These are phyloP conservation scores for Irpex lacteus DNA, from an alignment of 1,284 basidiomycete species.

Conservation along the genomic window DNA sequence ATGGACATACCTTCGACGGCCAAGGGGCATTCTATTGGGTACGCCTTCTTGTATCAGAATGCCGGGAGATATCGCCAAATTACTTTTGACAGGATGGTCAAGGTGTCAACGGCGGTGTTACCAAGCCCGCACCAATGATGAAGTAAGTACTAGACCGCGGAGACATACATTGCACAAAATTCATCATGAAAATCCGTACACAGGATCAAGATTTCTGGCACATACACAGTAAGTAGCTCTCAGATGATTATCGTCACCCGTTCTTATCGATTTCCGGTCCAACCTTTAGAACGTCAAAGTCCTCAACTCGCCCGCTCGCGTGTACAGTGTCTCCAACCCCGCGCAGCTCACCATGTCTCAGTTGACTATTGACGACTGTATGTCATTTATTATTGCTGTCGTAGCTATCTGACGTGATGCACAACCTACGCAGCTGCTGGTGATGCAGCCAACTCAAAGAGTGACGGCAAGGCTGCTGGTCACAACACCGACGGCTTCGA, in stretches of 20 bases:
- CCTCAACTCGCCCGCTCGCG: conserved; percentile 36
- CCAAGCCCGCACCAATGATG: conserved; percentile 38
- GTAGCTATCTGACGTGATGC: neutral
- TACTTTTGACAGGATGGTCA: conserved; percentile 31
- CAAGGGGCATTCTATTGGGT: conserved; percentile 39
- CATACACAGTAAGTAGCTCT: conserved; percentile 34
- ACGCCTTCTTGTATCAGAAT: neutral
- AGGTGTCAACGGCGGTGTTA: conserved; percentile 35
- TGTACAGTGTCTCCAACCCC: conserved; percentile 34
- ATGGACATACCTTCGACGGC: conserved; percentile 38
- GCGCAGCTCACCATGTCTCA: conserved; percentile 28
- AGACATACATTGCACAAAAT: neutral
- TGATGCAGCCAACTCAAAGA: conserved; percentile 43
- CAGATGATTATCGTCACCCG: neutral
- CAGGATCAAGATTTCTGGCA: conserved; percentile 55
- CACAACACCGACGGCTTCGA: conserved; percentile 58
- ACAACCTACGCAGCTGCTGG: conserved; percentile 28
- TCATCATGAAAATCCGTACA: neutral
- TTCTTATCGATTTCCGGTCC: neutral
- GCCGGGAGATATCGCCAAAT: neutral
- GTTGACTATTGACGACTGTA: conserved; percentile 38
- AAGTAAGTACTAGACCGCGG: conserved; percentile 23
- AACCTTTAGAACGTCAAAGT: conserved; percentile 32
- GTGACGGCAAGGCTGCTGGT: conserved; percentile 35
- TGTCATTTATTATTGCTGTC: conserved; percentile 3